Base-by-base conservation (phyloP, 306 rosid genomes). In the Phaseolus lunatus region DNA sequence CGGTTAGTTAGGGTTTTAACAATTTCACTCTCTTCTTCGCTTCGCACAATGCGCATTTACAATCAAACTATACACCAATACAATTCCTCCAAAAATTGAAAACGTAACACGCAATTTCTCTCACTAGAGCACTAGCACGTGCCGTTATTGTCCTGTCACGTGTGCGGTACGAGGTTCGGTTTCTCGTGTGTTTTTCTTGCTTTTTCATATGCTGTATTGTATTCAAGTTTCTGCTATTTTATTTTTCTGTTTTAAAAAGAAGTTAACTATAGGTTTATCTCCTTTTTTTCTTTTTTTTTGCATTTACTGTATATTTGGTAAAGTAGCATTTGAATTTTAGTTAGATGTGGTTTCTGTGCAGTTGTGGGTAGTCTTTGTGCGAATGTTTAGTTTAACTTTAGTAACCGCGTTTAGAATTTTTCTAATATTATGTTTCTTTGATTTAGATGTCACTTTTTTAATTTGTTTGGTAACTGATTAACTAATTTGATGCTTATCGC, bases 1-100 rank as follows among this genome's bases (percentile, higher is more conserved):
- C 9, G 14, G 68, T 62, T 33, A 18, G 16, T 80, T 66, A 66
- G 84, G 79, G 84, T 66, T 74, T 59, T 27, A 24, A 65, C 53
- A 22, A 20, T n/a, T 54, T 0, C 41, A 12, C 29, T 73, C 56
- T 67, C 58, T 27, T 20, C 52, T 19, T n/a, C 64, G 0, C 13
- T 56, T 47, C 64, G 1, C 64, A 16, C 62, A 76, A 14, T 64
- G 18, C 52, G n/a, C 43, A 23, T 49, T 37, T 35, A 49, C 11
- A 20, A 31, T 35, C 45, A 18, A 62, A 9, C 75, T 12, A 20
- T 16, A 5, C 73, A 50, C 0, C 48, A 13, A 6, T 53, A 14
- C 8, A 70, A 0, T 67, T 74, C 48, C 63, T 63, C 78, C 39
- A 64, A 9, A 9, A 18, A 1, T 18, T 64, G 9, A 33, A 16